Base-by-base conservation (phyloP, 23 red algal genomes). In the Pyropia haitanensis region DNA sequence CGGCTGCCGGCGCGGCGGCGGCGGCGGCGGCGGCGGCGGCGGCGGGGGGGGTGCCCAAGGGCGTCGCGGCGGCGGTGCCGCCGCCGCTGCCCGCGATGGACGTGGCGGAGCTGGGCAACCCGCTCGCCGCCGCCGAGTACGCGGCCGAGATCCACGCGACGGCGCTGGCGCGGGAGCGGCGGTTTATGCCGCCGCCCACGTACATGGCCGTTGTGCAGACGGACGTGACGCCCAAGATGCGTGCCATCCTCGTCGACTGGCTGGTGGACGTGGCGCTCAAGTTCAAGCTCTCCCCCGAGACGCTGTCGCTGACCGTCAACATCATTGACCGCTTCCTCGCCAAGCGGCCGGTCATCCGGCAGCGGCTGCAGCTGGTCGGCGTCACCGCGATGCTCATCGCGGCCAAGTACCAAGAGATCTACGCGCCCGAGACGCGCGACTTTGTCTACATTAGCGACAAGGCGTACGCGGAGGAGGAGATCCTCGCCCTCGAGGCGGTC, bases 331-430 rank as follows among this genome's bases (percentile, higher is more conserved):
- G 92, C 16, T 96, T 90, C 60, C 81, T 96, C 29, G 78, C 72
- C 58, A 63, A 64, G 49, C 59, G 64, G 27, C 56, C 64, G 54
- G 87, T 96, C 28, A 58, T 81, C 50, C 83, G 92, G 0, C 78
- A 84, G 60, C 90, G 90, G 78, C 73, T 96, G 65, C 92, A 96
- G 65, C 72, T 96, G 21, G 92, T 89, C 0, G 92, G 92, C 30
- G 79, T 96, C 34, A 96, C 85, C 9, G 75, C 92, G 48, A 96
- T 96, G 92, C 78, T 87, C 29, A 89, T 96, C 53, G 84, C 92
- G 15, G 86, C 79, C 78, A 96, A 96, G 81, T 96, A 96, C 61
- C 68, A 96, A 66, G 92, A 96, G 58, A 96, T 96, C 39, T 96
- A 90, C 55, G 65, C 92, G 15, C 92, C 92, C 12, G 85, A 90